Base-by-base conservation (phyloP, 1,284 basidiomycete genomes). In the Irpex sp. region DNA sequence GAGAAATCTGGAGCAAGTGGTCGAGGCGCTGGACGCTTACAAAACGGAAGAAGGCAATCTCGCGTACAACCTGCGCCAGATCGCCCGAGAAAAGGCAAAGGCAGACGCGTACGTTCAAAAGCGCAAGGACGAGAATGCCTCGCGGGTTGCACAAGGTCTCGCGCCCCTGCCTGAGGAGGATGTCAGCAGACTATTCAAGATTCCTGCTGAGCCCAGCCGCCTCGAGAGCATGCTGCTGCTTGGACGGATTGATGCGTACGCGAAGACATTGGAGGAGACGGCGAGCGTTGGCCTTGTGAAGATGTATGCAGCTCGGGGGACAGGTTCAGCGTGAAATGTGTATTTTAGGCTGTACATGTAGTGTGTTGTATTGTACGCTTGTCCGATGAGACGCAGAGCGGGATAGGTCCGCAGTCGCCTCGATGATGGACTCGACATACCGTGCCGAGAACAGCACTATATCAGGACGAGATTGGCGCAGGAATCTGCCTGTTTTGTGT, bases 41-140 rank as follows among this genome's bases (percentile, higher is more conserved):
- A 88, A 89, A 69, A 93, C 92, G 63, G 96, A 97, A 77, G 91
- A 95, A 73, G 92, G 94, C 67, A 98, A 98, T 76, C 85, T 98
- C 63, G 95, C 93, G 58, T 99, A 96, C 82, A 83, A 96, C 72
- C 84, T 85, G 57, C 89, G 97, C 64, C 96, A 98, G 76, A 95
- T 98, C 71, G 91, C 89, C 26, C 86, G 97, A 56, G 97, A 98
- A 77, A 91, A 90, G 74, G 79, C 85, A 48, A 87, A 88, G 66
- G 93, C 95, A 65, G 97, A 99, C 66, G 80, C 82, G 62, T 88
- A 89, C 70, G 77, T 96, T 62, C 83, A 84, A 70, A 94, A 94
- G 75, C 86, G 95, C 69, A 92, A 92, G 73, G 94, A 97, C 72
- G 97, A 98, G 78, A 98, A 96, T 74, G 86, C 85, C 21, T 80